Evolutionary conservation across 257 asterid genomes (phyloP), one percentile per base, ranked within the genome.

Genomic region (Nicotiana obtusifolia): DNA sequence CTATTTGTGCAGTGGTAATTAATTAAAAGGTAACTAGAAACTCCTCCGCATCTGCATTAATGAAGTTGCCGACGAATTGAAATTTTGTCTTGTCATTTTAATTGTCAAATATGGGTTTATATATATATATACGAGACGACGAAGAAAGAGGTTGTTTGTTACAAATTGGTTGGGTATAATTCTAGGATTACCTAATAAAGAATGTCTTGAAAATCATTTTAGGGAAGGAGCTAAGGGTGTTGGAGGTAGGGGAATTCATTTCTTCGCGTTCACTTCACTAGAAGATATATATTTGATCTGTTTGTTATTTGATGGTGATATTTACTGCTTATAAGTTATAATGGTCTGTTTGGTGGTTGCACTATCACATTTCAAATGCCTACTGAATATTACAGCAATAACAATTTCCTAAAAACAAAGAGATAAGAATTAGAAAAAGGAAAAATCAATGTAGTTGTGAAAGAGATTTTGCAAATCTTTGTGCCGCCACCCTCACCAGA

Each of bases 251-350:
- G 78, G 82, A 83, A 88, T 87, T 87, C 86, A 91, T 91, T 90
- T 89, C 98, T 94, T 94, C 66, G 97, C 97, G 95, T 94, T 90
- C 88, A 94, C 95, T 94, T 86, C 97, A 94, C 97, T 90, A 81
- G 89, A 31, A 44, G 76, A 41, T 52, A 47, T 37, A 10, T 35
- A 59, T 41, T 26, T 78, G 71, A 84, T 65, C 85, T 87, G 80
- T 85, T 81, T 83, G 95, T 90, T 93, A 88, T 86, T 89, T 87
- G 97, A 90, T 64, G 89, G 84, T 85, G 97, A 93, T 90, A 76
- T 81, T 52, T 86, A 59, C 76, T 59, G 67, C 65, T 60, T 76
- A 35, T 41, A 3, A 30, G 33, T 3, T 30, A 30, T 30, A 30
- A 28, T 60, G 10, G 16, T 52, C 22, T 59, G 49, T 2, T 64